A percentile compares a stretch with the other conserved stretches of the same genome.
These are phyloP conservation scores for Apophysomyces sp. DNA, from an alignment of 371 early-diverging fungal genomes.

Conservation along the genomic window DNA sequence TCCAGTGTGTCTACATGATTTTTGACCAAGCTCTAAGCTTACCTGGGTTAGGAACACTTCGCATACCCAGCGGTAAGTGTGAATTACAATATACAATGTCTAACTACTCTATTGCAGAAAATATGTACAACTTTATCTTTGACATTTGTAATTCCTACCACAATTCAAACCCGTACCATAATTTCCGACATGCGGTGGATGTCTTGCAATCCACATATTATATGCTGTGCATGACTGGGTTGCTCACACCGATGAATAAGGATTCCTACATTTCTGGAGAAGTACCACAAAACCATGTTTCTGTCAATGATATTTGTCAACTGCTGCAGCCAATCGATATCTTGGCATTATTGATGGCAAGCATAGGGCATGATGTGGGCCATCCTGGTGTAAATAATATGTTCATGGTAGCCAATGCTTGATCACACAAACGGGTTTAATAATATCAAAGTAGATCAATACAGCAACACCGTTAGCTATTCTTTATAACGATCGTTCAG, in stretches of 20 bases:
- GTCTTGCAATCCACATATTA: constrained; percentile 81
- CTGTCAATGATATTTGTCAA: constrained; percentile 22
- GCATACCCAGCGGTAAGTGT: constrained; percentile 44
- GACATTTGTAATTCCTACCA: constrained; percentile 70
- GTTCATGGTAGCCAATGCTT: constrained; percentile 56
- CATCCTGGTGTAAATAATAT: constrained; percentile 87
- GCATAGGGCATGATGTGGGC: constrained; percentile 83
- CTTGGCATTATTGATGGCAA: constrained; percentile 76
- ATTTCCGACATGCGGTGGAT: constrained; percentile 85
- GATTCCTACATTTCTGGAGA: neutral
- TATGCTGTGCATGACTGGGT: constrained; percentile 67
- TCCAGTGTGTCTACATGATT: constrained; percentile 59
- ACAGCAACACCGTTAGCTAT: constrained; percentile 82
- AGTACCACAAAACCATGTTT: too few relatives aligned
- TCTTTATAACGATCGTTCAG: constrained; percentile 91
- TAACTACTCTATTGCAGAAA: constrained; percentile 28
- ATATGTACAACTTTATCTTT: constrained; percentile 62
- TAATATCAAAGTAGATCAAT: constrained; percentile 49
- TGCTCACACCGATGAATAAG: constrained; percentile 39
- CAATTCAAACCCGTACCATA: constrained; percentile 80
- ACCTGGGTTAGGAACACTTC: constrained; percentile 46
- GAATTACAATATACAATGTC: neutral
- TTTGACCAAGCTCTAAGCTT: constrained; percentile 58
- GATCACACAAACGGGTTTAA: constrained; percentile 12
- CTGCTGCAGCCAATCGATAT: constrained; percentile 68